These are phyloP conservation scores for Myrmaecium sp. DNA, from an alignment of 2,329 filamentous ascomycete species.

Conservation along the genomic window DNA sequence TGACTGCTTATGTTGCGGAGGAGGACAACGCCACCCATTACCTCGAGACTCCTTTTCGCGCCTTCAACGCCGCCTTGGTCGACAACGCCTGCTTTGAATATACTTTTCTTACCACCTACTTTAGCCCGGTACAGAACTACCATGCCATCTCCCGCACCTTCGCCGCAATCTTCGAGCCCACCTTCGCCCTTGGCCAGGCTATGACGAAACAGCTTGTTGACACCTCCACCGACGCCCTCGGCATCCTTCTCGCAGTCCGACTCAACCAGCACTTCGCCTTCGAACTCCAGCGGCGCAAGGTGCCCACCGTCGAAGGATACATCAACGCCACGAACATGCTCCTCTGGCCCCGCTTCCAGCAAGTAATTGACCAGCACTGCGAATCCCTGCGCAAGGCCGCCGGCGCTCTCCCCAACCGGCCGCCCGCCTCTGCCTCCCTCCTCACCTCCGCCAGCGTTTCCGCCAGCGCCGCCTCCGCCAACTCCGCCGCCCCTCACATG, in stretches of 20 bases:
- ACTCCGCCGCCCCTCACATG: conserved; percentile 73
- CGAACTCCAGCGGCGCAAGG: conserved; percentile 76
- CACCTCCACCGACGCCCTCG: conserved; percentile 67
- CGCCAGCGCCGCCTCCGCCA: conserved; percentile 34
- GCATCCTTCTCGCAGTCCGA: conserved; percentile 77
- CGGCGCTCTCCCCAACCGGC: conserved; percentile 21
- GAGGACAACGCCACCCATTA: conserved; percentile 77
- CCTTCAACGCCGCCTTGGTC: conserved; percentile 84
- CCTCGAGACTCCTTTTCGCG: conserved; percentile 76
- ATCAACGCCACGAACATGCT: conserved; percentile 93
- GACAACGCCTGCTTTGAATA: conserved; percentile 95
- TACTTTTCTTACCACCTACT: conserved; percentile 81
- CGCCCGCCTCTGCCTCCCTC: conserved; percentile 16
- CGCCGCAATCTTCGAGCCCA: conserved; percentile 73
- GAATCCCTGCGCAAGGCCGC: conserved; percentile 58
- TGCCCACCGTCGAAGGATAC: conserved; percentile 78
- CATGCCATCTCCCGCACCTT: conserved; percentile 70
- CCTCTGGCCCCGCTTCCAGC: conserved; percentile 88
- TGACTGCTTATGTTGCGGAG: conserved; percentile 80
- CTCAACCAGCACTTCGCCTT: conserved; percentile 91
- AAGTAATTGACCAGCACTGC: conserved; percentile 83
- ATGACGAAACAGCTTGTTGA: conserved; percentile 63
- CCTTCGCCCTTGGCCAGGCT: conserved; percentile 64
- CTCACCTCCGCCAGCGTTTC: conserved; percentile 20
- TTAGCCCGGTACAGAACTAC: conserved; percentile 59